These are phyloP conservation scores for Yamadazyma philogaea DNA, from an alignment of 805 yeast species.

Conservation along the genomic window DNA sequence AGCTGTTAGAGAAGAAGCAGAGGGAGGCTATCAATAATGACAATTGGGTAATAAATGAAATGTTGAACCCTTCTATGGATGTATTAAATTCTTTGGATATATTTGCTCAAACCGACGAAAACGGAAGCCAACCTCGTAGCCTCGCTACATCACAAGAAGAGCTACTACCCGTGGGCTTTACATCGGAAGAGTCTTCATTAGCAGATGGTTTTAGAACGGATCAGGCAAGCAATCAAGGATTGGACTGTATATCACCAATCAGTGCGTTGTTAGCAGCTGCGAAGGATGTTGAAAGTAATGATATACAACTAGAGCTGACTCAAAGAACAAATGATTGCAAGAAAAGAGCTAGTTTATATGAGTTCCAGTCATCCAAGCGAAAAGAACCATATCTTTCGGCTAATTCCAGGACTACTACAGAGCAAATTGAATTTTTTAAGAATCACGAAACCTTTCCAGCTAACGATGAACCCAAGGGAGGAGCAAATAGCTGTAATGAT, in stretches of 20 bases:
- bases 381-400: background rate
- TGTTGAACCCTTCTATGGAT: conserved; percentile 10
- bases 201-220: background rate
- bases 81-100: conserved; percentile 3
- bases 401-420: too few relatives aligned
- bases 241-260: conserved; percentile 10
- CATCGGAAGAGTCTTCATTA: background rate
- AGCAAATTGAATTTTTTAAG: too few relatives aligned
- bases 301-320: background rate
- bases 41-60: conserved; percentile 15
- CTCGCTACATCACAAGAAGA: background rate
- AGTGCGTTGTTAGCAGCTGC: conserved; percentile 16
- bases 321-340: background rate
- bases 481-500: too few relatives aligned
- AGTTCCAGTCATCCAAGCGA: background rate
- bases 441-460: too few relatives aligned
- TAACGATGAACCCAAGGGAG: too few relatives aligned
- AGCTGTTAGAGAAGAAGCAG: conserved; percentile 3
- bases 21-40: conserved; percentile 6
- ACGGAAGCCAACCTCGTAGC: background rate
- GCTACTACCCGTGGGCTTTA: too few relatives aligned
- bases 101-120: background rate
- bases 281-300: conserved; percentile 8
- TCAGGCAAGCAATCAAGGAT: background rate
- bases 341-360: background rate